Base-by-base conservation (phyloP, 139 green algal species). In the Micractinium conductrix region DNA sequence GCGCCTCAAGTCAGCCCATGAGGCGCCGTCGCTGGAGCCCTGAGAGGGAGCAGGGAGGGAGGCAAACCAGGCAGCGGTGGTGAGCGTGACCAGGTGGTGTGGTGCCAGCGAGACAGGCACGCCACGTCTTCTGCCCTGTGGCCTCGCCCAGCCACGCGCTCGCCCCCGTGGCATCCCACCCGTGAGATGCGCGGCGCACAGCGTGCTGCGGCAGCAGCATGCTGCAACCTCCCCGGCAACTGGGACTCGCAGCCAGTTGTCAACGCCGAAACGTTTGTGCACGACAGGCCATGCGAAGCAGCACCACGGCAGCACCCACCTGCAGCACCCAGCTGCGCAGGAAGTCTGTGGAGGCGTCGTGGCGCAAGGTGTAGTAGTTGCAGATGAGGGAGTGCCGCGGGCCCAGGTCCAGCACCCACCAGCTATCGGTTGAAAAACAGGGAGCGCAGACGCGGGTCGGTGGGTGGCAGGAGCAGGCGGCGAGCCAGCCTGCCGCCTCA, bases 341-440 rank as follows among this genome's bases (percentile, higher is more conserved):
- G 72, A 92, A 98, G 78, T 96, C 93, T 17, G 68, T 45, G 4
- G 92, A 96, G 58, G 85, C 94, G 85, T 98, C 95, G 63, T 95
- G 90, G 0, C 95, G 88, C 60, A 98, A 84, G 8, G 93, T 95
- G 93, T 98, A 98, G 88, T 95, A 93, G 72, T 94, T 98, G 88
- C 89, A 91, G 38, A 88, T 69, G 28, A 98, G 91, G 17, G 69
- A 73, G 87, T 94, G 90, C 37, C 42, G 22, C 3, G 89, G 53
- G 9, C 93, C 93, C 79, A 98, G 88, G 88, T 98, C 94, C 12
- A 98, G 40, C 50, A 80, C 73, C 93, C 92, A 96, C 95, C 95
- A 97, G 28, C 88, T 92, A 8, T 19, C 4, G 70, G 38, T 14
- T 4, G 2, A 45, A 8, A 43, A n/a, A 21, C 4, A 38, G 62